A percentile compares a stretch with the other conserved stretches of the same genome.
These are phyloP conservation scores for Trametes elegans DNA, from an alignment of 768 basidiomycete species.

Conservation along the genomic window DNA sequence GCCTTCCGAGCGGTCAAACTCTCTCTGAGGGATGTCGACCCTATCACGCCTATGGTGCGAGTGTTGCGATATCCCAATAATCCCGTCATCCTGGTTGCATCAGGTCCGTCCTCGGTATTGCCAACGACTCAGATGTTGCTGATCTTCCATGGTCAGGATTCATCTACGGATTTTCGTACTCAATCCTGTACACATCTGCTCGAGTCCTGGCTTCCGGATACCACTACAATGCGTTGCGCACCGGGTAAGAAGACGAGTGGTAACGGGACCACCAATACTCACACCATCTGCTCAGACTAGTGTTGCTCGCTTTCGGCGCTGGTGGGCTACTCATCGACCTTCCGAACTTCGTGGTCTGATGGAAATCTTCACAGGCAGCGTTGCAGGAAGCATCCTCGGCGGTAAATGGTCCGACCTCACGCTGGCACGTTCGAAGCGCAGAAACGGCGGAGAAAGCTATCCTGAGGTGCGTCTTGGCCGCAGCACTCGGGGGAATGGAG, in stretches of 20 bases:
- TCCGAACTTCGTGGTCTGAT: no score
- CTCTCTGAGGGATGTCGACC: slow-evolving; percentile 68
- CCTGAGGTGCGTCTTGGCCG: slow-evolving; percentile 61
- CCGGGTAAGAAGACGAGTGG: slow-evolving; percentile 24
- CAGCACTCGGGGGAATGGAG: background rate
- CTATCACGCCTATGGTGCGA: slow-evolving; percentile 55
- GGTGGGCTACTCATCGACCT: no score
- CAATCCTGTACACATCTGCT: slow-evolving; percentile 69
- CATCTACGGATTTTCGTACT: slow-evolving; percentile 67
- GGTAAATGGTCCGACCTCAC: slow-evolving; percentile 56
- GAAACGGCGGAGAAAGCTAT: slow-evolving; percentile 45
- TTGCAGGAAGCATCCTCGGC: slow-evolving; percentile 52
- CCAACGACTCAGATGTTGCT: background rate
- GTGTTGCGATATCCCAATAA: slow-evolving; percentile 69
- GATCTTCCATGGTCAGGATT: slow-evolving; percentile 44
- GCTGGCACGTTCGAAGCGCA: slow-evolving; percentile 38
- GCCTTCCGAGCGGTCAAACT: slow-evolving; percentile 39
- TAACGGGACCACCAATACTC: background rate
- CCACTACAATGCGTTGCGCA: slow-evolving; percentile 60
- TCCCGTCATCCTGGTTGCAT: slow-evolving; percentile 56
- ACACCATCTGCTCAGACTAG: slow-evolving; percentile 44
- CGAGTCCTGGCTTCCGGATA: slow-evolving; percentile 65
- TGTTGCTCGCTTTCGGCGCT: slow-evolving; percentile 70
- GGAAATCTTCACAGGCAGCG: slow-evolving; percentile 42
- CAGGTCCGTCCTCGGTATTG: slow-evolving; percentile 44